Conservation (phyloP, 148 eudicot species). For the Persicaria tinctoria region DNA sequence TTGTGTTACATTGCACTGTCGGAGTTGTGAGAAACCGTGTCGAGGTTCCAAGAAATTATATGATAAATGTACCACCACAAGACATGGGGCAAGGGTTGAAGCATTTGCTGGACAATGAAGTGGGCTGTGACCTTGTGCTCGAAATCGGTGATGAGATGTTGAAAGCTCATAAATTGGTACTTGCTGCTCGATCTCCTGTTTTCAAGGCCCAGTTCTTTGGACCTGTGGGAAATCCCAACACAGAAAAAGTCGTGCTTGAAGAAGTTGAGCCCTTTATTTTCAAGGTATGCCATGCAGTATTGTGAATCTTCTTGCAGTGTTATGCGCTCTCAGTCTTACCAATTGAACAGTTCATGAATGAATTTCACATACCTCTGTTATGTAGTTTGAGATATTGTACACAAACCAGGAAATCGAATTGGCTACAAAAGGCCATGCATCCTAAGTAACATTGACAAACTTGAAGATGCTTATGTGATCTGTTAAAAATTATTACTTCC, state of each 20-base stretch:
- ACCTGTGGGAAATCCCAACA: slow-evolving; percentile 57
- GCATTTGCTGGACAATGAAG: slow-evolving; percentile 51
- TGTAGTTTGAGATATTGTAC: background rate
- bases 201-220: slow-evolving; percentile 93
- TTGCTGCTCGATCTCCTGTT: slow-evolving; percentile 93
- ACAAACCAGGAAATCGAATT: background rate
- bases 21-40: slow-evolving; percentile 80
- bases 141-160: slow-evolving; percentile 68
- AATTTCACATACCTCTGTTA: background rate
- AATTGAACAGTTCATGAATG: background rate
- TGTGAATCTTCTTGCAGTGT: background rate
- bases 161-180: slow-evolving; percentile 83
- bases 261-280: slow-evolving; percentile 81
- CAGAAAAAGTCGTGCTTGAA: slow-evolving; percentile 51
- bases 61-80: slow-evolving; percentile 50
- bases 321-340: background rate
- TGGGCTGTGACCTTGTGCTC: slow-evolving; percentile 64
- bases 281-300: slow-evolving; percentile 41
- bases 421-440: background rate
- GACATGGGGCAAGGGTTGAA: slow-evolving; percentile 63
- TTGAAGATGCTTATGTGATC: background rate
- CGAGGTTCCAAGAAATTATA: slow-evolving; percentile 67
- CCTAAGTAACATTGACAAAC: background rate
- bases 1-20: slow-evolving; percentile 70
- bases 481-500: background rate